These are phyloP conservation scores for Ogataea wickerhamii DNA, from an alignment of 805 yeast species.

Conservation along the genomic window DNA sequence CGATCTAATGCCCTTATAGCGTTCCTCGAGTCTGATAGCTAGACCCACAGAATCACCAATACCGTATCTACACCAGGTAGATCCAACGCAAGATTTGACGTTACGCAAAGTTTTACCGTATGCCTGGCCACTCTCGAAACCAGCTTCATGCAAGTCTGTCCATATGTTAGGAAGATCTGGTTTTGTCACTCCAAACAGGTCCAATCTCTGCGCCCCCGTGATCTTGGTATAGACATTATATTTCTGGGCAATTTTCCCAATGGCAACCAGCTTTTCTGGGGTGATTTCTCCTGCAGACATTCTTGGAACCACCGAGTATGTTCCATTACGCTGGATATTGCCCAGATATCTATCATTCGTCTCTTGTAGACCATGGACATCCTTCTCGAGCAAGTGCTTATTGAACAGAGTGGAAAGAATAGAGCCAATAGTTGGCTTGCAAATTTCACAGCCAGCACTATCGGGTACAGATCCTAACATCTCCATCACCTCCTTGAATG, in stretches of 20 bases:
- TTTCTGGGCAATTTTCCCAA: slow-evolving; percentile 33
- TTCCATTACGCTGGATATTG: slow-evolving; percentile 37
- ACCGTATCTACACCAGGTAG: slow-evolving; percentile 39
- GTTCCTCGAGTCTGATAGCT: slow-evolving; percentile 35
- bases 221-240: slow-evolving; percentile 35
- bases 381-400: slow-evolving; percentile 29
- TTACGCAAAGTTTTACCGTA: slow-evolving; percentile 36
- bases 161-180: slow-evolving; percentile 32
- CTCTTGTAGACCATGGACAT: slow-evolving; percentile 35
- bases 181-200: slow-evolving; percentile 34
- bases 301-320: slow-evolving; percentile 37
- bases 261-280: slow-evolving; percentile 35
- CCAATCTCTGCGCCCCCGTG: slow-evolving; percentile 37
- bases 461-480: slow-evolving; percentile 26
- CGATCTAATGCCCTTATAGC: slow-evolving; percentile 36
- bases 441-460: slow-evolving; percentile 36
- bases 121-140: slow-evolving; percentile 38
- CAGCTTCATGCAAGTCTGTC: slow-evolving; percentile 31
- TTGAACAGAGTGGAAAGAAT: slow-evolving; percentile 34
- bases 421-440: slow-evolving; percentile 37
- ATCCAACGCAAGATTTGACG: slow-evolving; percentile 38
- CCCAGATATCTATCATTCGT: slow-evolving; percentile 37
- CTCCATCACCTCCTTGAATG: slow-evolving; percentile 31
- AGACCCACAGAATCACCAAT: slow-evolving; percentile 39
- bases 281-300: slow-evolving; percentile 38